Evolutionary conservation across 176 grass and related monocot species (phyloP).

Genomic region (Aegilops tauschii): DNA sequence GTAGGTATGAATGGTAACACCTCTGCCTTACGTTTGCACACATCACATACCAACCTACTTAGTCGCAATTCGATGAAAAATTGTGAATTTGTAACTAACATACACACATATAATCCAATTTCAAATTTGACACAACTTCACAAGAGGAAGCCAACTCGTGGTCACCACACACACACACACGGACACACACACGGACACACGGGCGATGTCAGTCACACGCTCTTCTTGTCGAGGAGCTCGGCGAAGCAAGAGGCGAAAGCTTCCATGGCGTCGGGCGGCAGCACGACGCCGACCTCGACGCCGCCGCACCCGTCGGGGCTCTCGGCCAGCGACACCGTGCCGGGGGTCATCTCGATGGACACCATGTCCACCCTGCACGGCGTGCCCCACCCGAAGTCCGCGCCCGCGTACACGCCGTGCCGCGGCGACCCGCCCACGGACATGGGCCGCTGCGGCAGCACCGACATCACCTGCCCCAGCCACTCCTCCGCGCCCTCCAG

Average conservation of each 20-base stretch:
- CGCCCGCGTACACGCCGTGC: conserved; percentile 1
- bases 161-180: too few relatives aligned
- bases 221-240: neutral
- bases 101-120: too few relatives aligned
- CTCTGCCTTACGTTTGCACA: too few relatives aligned
- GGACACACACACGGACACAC: too few relatives aligned
- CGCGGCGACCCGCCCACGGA: conserved; percentile 4
- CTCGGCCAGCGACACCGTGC: conserved; percentile 46
- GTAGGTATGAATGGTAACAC: too few relatives aligned
- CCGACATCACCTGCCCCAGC: conserved; percentile 8
- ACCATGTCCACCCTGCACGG: conserved; percentile 48
- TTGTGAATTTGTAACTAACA: too few relatives aligned
- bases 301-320: conserved; percentile 32
- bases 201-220: neutral
- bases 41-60: too few relatives aligned
- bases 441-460: conserved; percentile 9
- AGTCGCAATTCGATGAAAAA: too few relatives aligned
- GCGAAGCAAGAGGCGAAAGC: conserved; percentile 33
- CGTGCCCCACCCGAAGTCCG: neutral
- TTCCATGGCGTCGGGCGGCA: conserved; percentile 37
- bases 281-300: conserved; percentile 49
- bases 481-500: conserved; percentile 7
- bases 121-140: too few relatives aligned
- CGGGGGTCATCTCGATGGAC: conserved; percentile 49
- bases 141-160: too few relatives aligned